Evolutionary conservation across 805 yeast genomes (phyloP), one percentile per base, ranked within the genome.

Genomic region (Cyberlindnera xylosilytica): DNA sequence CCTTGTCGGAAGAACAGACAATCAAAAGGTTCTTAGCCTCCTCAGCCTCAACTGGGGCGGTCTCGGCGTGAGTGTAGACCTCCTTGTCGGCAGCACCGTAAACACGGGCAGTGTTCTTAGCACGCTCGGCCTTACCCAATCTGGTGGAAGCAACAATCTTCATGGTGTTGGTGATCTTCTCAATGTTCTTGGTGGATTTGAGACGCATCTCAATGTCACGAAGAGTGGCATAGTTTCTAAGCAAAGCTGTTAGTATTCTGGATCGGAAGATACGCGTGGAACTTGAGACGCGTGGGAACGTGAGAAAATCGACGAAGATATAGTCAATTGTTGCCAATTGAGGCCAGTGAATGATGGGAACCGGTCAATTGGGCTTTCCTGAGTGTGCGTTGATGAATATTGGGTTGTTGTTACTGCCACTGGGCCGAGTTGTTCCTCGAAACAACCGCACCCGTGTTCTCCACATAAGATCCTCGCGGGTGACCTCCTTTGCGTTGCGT

Each of bases 161-260:
- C 98, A 93, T 93, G 70, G 99, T 93, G 74, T 93, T 93, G 73
- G 99, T 93, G 74, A 93, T 93, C 78, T 93, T 93, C 75, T 93
- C 97, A 69, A 93, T 91, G 79, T 93, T 93, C 78, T 91, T 93
- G 69, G 93, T 93, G 54, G 97, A 88, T 77, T 93, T 93, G 66
- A 93, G 81, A 77, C 99, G 95, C 70, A 79, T 85, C 77, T 93
- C 99, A 64, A 93, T 95, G 73, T 93, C 99, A 76, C 97, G 91
- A 67, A 93, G 79, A 58, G 99, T 93, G 62, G 99, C 99, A 76
- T 88, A 91, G 76, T 82, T 83, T 84, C 96, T 87, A 52, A 36
- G 20, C 20, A 20, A 15, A 20, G 34, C 4, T 29, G 54, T 51
- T 56, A 54, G 54, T 53, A 51, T 18, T 24, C 13, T 11, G 17